Conservation (phyloP, 345 rosid species). For the Cardamine chenopodiifolia region DNA sequence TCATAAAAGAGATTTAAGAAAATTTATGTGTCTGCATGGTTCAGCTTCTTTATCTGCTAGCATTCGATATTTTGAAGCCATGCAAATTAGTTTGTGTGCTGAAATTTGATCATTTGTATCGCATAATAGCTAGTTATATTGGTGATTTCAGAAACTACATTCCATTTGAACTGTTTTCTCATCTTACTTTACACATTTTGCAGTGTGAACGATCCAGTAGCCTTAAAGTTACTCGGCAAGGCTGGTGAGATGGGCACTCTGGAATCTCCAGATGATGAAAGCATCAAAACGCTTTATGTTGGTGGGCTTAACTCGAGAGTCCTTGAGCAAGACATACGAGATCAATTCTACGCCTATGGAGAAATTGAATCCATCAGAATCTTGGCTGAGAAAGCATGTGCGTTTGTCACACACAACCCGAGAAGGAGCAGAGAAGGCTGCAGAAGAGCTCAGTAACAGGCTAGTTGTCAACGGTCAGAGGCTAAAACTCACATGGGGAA, state of each 20-base stretch:
- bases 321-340: conserved; percentile 81
- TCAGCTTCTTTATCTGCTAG: too few species aligned
- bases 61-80: too few species aligned
- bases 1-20: too few species aligned
- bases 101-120: not conserved
- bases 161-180: not conserved
- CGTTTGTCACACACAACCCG: conserved; percentile 87
- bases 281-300: conserved; percentile 82
- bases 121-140: not conserved
- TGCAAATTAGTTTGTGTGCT: not conserved
- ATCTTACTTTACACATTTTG: conserved; percentile 9
- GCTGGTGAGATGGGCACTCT: conserved; percentile 74
- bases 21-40: too few species aligned
- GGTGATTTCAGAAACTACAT: not conserved
- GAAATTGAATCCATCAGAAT: conserved; percentile 84
- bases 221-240: conserved; percentile 32
- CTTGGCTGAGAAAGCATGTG: conserved; percentile 82
- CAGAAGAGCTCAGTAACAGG: conserved; percentile 85
- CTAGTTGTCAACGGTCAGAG: conserved; percentile 83
- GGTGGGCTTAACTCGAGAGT: conserved; percentile 88
- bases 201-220: conserved; percentile 35
- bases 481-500: conserved; percentile 92
- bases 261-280: conserved; percentile 86
- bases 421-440: conserved; percentile 97
- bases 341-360: conserved; percentile 82